Evolutionary conservation across 139 green algal species (phyloP).

Genomic region (Tetraselmis striata): DNA sequence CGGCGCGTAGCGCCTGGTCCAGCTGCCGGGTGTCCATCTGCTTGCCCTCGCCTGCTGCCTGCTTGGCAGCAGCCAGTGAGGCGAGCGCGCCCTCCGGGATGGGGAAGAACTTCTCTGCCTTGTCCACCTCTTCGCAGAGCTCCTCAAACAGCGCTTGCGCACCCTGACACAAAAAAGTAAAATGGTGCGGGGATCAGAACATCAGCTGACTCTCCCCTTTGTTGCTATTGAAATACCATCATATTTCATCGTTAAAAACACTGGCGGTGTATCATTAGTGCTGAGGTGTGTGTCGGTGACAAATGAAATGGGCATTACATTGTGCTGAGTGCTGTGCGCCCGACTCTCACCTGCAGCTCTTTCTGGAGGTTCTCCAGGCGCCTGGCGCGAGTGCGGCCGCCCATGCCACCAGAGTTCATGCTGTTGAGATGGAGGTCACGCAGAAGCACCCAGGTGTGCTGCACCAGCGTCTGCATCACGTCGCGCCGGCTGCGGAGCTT

Average conservation of each 20-base stretch:
- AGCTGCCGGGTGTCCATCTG: conserved; percentile 31
- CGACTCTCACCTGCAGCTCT: no score
- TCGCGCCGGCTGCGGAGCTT: conserved; percentile 9
- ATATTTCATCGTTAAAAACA: no score
- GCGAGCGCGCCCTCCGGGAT: not conserved
- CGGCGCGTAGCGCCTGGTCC: conserved; percentile 34
- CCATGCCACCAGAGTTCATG: conserved; percentile 2
- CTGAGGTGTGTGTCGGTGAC: no score
- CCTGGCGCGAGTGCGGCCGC: conserved; percentile 4
- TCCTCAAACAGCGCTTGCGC: conserved; percentile 14
- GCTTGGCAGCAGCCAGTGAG: conserved; percentile 5
- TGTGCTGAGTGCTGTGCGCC: no score
- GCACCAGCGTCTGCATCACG: conserved; percentile 1
- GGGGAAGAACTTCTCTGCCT: conserved; percentile 25
- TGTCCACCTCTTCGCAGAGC: conserved; percentile 18
- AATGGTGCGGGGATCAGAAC: no score
- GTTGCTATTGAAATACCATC: no score
- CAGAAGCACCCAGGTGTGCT: conserved; percentile 16
- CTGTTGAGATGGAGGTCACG: conserved; percentile 16
- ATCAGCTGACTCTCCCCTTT: no score
- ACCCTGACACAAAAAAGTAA: no score
- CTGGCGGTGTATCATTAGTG: no score
- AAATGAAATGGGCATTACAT: no score
- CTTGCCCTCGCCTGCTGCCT: conserved; percentile 18
- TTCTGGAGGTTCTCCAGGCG: conserved; percentile 7